phyloP scores from a whole-genome alignment of 495 filamentous ascomycete species.

The Pyrenopolyporus hunteri region DNA sequence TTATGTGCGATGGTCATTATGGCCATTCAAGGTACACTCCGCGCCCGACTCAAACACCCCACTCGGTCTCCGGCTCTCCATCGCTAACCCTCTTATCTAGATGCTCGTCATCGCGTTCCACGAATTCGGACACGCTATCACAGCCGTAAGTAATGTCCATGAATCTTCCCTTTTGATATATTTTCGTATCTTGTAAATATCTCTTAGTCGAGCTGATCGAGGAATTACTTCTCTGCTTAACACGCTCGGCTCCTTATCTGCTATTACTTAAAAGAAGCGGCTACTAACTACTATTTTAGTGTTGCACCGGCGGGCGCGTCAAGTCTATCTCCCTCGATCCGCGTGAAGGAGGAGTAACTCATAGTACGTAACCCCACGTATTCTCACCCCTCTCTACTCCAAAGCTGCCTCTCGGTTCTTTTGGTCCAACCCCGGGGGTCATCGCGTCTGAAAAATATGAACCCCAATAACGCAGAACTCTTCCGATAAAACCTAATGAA shows the following conservation, averaged over 20 bases:
- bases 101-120: constrained; percentile 88
- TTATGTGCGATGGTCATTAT: constrained; percentile 72
- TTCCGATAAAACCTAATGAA: too few relatives aligned
- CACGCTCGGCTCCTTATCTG: too few relatives aligned
- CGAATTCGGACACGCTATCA: constrained; percentile 80
- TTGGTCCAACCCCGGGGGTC: neutral
- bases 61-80: neutral
- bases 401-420: neutral
- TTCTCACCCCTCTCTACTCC: neutral
- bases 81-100: constrained; percentile 42
- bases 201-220: neutral
- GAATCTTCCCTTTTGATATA: neutral
- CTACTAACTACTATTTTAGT: constrained; percentile 12
- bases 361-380: constrained; percentile 43
- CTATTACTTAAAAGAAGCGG: neutral
- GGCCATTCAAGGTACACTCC: constrained; percentile 77
- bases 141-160: constrained; percentile 46
- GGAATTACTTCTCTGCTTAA: neutral
- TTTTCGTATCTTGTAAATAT: neutral
- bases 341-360: constrained; percentile 71
- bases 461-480: too few relatives aligned
- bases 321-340: constrained; percentile 73
- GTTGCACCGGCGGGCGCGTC: constrained; percentile 73
- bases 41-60: neutral
- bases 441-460: too few relatives aligned